phyloP scores from a whole-genome alignment of 192 early-diverging fungal genomes.

The Backusella luteola region DNA sequence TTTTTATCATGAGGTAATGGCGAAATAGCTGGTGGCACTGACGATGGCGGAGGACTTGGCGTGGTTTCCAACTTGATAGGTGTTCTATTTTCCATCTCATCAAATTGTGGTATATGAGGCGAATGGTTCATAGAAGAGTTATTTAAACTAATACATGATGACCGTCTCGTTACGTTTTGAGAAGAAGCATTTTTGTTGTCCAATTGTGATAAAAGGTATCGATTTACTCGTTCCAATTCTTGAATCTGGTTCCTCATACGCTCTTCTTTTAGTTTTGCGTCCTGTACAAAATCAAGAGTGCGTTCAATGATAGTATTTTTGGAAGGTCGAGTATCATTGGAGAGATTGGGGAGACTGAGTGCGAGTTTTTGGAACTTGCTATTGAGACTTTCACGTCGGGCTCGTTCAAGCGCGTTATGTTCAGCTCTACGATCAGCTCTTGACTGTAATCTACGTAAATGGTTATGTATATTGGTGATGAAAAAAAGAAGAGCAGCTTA shows the following conservation, averaged over 20 bases:
- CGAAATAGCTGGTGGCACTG: neutral
- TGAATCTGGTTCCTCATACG: slow-evolving; percentile 21
- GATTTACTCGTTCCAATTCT: slow-evolving; percentile 14
- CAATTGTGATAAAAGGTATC: slow-evolving; percentile 10
- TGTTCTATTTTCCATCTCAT: neutral
- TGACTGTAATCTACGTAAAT: neutral
- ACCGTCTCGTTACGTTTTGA: neutral
- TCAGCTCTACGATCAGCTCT: slow-evolving; percentile 53
- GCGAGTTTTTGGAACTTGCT: slow-evolving; percentile 79
- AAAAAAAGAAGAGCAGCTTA: neutral
- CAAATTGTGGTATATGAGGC: neutral
- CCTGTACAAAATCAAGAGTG: slow-evolving; percentile 63
- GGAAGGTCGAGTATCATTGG: slow-evolving; percentile 67
- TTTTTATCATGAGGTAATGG: neutral
- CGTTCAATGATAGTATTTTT: slow-evolving; percentile 77
- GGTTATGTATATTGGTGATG: neutral
- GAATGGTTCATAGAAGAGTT: neutral
- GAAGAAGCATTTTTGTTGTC: neutral
- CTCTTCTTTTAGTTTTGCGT: slow-evolving; percentile 20
- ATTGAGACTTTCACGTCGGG: slow-evolving; percentile 76
- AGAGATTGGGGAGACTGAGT: slow-evolving; percentile 66
- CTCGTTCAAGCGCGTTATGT: slow-evolving; percentile 80
- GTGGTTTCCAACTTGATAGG: neutral
- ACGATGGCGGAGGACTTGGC: neutral
- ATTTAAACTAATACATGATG: neutral